These are phyloP conservation scores for Backusella australiensis DNA, from an alignment of 192 early-diverging fungal genomes.

Conservation along the genomic window DNA sequence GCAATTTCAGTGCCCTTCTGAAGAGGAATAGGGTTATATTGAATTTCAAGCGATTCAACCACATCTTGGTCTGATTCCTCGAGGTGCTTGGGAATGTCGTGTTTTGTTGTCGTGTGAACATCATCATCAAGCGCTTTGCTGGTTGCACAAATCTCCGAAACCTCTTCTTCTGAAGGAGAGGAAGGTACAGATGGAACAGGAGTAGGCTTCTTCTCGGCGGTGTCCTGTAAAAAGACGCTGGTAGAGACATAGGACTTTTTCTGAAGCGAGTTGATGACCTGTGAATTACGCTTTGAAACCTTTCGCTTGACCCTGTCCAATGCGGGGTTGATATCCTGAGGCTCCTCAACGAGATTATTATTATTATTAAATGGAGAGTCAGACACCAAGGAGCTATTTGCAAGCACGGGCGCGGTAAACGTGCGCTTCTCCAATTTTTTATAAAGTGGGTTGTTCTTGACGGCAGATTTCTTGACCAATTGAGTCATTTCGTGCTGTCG, in stretches of 20 bases:
- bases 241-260: conserved; percentile 28
- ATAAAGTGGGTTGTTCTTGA: conserved; percentile 32
- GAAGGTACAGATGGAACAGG: neutral
- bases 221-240: conserved; percentile 19
- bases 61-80: neutral
- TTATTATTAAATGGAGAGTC: neutral
- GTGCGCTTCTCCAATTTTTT: conserved; percentile 9
- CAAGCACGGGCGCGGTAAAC: neutral
- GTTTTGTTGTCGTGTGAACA: neutral
- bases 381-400: neutral
- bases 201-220: neutral
- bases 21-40: neutral
- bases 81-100: neutral
- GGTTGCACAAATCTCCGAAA: neutral
- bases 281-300: conserved; percentile 20
- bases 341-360: neutral
- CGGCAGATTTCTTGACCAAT: conserved; percentile 28
- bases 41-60: neutral
- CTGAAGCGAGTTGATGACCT: conserved; percentile 25
- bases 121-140: neutral
- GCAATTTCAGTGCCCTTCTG: neutral
- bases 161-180: neutral
- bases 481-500: conserved; percentile 22
- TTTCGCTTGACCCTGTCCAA: neutral
- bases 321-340: neutral